Conservation (phyloP, 1,284 basidiomycete genomes). For the Cystobasidiaceae sp. region DNA sequence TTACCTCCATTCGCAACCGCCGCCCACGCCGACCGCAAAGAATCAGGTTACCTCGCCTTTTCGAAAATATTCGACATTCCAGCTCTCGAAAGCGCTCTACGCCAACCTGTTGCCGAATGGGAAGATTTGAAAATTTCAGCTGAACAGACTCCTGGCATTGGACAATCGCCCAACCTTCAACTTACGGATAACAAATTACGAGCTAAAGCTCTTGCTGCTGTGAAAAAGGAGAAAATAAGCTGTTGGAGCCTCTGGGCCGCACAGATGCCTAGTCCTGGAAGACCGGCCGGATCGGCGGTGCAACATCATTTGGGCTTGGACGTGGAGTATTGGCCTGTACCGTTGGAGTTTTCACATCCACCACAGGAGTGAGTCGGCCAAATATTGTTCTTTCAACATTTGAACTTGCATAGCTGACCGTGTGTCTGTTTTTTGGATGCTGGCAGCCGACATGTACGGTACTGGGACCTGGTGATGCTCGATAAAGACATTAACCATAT, state of each 20-base stretch:
- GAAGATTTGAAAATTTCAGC: conserved; percentile 14
- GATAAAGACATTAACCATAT: conserved; percentile 16
- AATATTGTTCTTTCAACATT: neutral
- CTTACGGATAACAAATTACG: conserved; percentile 1
- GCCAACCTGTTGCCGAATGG: conserved; percentile 25
- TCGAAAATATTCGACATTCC: conserved; percentile 13
- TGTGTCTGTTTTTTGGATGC: neutral
- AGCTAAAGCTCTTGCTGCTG: neutral
- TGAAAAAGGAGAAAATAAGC: conserved; percentile 23
- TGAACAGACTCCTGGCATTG: conserved; percentile 4
- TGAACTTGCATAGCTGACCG: neutral
- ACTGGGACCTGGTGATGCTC: conserved; percentile 30
- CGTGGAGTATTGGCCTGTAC: conserved; percentile 21
- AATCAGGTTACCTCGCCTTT: conserved; percentile 24
- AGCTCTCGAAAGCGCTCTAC: conserved; percentile 1
- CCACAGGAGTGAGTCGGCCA: conserved; percentile 13
- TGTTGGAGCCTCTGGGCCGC: conserved; percentile 31
- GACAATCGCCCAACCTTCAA: neutral
- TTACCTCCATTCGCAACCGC: conserved; percentile 17
- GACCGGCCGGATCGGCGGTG: conserved; percentile 22
- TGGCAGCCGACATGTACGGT: conserved; percentile 25
- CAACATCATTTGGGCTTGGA: conserved; percentile 24
- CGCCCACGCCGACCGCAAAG: conserved; percentile 5
- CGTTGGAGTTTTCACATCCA: conserved; percentile 19
- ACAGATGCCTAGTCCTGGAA: conserved; percentile 22